A percentile compares a stretch with the other conserved stretches of the same genome.
phyloP scores from a whole-genome alignment of 1,284 basidiomycete species.

The Sporisorium reilianum region DNA sequence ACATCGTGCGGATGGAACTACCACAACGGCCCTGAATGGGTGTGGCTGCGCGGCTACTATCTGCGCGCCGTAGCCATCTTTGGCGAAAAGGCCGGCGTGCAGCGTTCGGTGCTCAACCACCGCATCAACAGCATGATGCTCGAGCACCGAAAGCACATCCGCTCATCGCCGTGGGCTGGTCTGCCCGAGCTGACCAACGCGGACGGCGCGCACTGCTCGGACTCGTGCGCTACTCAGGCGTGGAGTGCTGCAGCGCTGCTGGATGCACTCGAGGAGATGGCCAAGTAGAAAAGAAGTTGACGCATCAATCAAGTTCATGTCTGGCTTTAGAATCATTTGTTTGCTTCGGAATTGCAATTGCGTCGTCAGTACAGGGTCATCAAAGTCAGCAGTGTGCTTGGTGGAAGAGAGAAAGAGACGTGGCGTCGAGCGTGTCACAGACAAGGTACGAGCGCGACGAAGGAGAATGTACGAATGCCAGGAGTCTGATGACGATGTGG shows the following conservation, averaged over 20 bases:
- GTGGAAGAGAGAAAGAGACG: neutral
- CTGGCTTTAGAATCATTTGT: conserved; percentile 5
- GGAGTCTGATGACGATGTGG: neutral
- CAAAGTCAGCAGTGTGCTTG: neutral
- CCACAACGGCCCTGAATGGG: conserved; percentile 85
- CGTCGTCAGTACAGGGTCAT: neutral
- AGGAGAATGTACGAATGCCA: conserved; percentile 1
- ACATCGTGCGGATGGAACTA: conserved; percentile 62
- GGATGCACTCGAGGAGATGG: conserved; percentile 59
- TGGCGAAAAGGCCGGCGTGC: conserved; percentile 68
- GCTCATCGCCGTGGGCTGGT: conserved; percentile 57
- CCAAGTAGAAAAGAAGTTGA: conserved; percentile 19
- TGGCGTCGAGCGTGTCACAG: neutral
- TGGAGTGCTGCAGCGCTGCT: conserved; percentile 62
- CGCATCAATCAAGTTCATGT: neutral
- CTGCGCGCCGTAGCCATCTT: conserved; percentile 79
- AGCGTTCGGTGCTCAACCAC: conserved; percentile 48
- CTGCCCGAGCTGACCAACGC: conserved; percentile 65
- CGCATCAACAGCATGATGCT: conserved; percentile 52
- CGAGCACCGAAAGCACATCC: conserved; percentile 56
- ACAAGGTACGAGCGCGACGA: neutral
- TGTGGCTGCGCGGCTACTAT: conserved; percentile 94
- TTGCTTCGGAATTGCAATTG: conserved; percentile 11
- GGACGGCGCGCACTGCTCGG: conserved; percentile 55
- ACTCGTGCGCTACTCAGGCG: conserved; percentile 64